Evolutionary conservation across 768 basidiomycete species (phyloP), one percentile per base, ranked within the genome.

Genomic region (Naganishia vaughanmartiniae): DNA sequence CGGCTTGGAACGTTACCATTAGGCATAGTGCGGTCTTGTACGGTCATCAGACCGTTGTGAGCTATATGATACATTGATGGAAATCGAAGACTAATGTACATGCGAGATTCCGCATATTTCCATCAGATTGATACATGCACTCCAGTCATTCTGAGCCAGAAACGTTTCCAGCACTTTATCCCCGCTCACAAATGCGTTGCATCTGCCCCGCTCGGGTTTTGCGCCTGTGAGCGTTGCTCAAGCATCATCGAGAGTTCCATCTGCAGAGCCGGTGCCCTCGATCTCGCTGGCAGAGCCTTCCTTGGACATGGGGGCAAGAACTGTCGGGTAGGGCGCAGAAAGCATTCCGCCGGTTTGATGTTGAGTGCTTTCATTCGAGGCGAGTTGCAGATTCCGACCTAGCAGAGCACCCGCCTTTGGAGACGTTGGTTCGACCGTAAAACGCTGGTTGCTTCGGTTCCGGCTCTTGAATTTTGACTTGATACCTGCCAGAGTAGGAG

Each of bases 401-500:
- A 34, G 7, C 42, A 42, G 11, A 10, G 10, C 14, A 30, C 33
- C 19, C 19, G 39, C 39, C 24, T 30, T 42, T 21, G 36, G 42
- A 42, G 60, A 42, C 26, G 60, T n/a, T 26, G 60, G 42, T 19
- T 63, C 28, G 24, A 5, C 28, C 42, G 14, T 26, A n/a, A 30
- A 24, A 42, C 24, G 24, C 46, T 42, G 39, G 26, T 45, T 63
- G 36, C 42, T 63, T 12, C 60, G 24, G 39, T 31, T 34, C 34
- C 65, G 65, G n/a, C 6, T 26, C 30, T 66, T 66, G 21, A 66
- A 48, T 31, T 48, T 66, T 31, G 30, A 36, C 34, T 53, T 51
- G 65, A 66, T 31, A 11, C 31, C 53, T 30, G 65, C 46, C 34
- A 66, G 65, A 34, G 46, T 66, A 19, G 60, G 60, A 12, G 60